Percentiles rank a stretch among this genome's conserved stretches.
phyloP scores from a whole-genome alignment of 1,284 basidiomycete genomes.

The Xanthoconium separans region DNA sequence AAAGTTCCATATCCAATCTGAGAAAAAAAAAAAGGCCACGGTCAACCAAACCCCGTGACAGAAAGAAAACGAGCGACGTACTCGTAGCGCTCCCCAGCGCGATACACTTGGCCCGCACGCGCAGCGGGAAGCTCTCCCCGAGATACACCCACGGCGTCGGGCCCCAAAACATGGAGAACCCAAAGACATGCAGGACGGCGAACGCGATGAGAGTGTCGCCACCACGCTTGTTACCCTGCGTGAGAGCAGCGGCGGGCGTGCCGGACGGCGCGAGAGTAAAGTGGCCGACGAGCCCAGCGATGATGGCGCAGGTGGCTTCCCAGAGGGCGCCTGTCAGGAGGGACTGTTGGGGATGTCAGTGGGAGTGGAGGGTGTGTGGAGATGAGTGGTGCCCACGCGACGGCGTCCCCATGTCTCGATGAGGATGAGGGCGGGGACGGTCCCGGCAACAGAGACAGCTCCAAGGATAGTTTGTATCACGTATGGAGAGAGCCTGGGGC shows the following conservation, averaged over 20 bases:
- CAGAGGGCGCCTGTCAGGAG: slow-evolving; percentile 65
- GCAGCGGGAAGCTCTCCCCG: slow-evolving; percentile 60
- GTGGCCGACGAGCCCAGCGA: slow-evolving; percentile 73
- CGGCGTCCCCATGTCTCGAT: slow-evolving; percentile 69
- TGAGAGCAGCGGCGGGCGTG: slow-evolving; percentile 40
- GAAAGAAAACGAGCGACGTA: slow-evolving; percentile 22
- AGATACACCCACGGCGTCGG: slow-evolving; percentile 59
- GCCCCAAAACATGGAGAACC: slow-evolving; percentile 57
- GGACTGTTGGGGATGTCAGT: slow-evolving; percentile 38
- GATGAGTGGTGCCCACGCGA: slow-evolving; percentile 36
- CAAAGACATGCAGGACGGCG: slow-evolving; percentile 58
- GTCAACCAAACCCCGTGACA: not conserved
- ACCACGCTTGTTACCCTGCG: slow-evolving; percentile 43
- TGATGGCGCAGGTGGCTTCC: slow-evolving; percentile 62
- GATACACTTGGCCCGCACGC: slow-evolving; percentile 60
- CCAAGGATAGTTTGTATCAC: slow-evolving; percentile 73
- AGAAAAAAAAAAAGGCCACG: not conserved
- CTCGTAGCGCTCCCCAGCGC: slow-evolving; percentile 55
- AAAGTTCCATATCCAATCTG: slow-evolving; percentile 61
- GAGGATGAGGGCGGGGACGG: slow-evolving; percentile 60
- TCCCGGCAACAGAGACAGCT: slow-evolving; percentile 64
- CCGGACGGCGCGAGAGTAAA: slow-evolving; percentile 50
- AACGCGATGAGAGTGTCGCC: slow-evolving; percentile 56
- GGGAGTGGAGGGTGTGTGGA: too few relatives aligned
- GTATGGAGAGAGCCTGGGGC: slow-evolving; percentile 60